Percentiles rank a stretch among this genome's conserved stretches.
These are phyloP conservation scores for Debaryomyces sp. DNA, from an alignment of 1,139 yeast species.

Conservation along the genomic window DNA sequence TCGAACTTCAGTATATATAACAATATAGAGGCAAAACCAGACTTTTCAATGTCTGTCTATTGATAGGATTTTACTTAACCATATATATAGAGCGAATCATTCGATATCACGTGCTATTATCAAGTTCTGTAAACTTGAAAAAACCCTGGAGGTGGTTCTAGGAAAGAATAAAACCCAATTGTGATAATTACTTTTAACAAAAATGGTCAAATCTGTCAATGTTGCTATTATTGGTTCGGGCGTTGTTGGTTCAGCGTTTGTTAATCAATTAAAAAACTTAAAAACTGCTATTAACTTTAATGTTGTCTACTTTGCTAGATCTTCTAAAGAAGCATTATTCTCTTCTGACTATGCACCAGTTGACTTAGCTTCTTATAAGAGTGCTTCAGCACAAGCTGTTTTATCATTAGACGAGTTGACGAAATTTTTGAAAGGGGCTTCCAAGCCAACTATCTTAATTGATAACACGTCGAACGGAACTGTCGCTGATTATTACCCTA, in stretches of 20 bases:
- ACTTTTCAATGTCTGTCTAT: background rate
- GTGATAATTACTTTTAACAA: background rate
- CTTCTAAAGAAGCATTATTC: slow-evolving; percentile 64
- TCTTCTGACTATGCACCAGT: slow-evolving; percentile 73
- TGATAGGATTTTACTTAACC: background rate
- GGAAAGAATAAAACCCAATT: background rate
- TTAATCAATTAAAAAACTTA: slow-evolving; percentile 66
- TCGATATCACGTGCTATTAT: background rate
- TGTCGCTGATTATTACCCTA: slow-evolving; percentile 77
- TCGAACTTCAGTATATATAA: background rate
- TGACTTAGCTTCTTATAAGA: slow-evolving; percentile 61
- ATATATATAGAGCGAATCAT: background rate
- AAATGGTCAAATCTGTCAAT: slow-evolving; percentile 63
- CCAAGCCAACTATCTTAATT: slow-evolving; percentile 77
- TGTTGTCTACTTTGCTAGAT: slow-evolving; percentile 78
- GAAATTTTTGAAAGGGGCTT: slow-evolving; percentile 63
- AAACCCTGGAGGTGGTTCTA: background rate
- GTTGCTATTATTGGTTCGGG: slow-evolving; percentile 90
- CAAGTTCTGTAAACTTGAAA: background rate
- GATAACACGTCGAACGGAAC: slow-evolving; percentile 90
- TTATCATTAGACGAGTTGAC: slow-evolving; percentile 61
- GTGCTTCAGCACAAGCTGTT: slow-evolving; percentile 52
- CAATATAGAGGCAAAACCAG: background rate
- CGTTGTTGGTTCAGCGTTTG: slow-evolving; percentile 90
- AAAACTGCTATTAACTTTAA: slow-evolving; percentile 62